Evolutionary conservation across 2,329 filamentous ascomycete genomes (phyloP), one percentile per base, ranked within the genome.

Genomic region (Botrytis medusae): DNA sequence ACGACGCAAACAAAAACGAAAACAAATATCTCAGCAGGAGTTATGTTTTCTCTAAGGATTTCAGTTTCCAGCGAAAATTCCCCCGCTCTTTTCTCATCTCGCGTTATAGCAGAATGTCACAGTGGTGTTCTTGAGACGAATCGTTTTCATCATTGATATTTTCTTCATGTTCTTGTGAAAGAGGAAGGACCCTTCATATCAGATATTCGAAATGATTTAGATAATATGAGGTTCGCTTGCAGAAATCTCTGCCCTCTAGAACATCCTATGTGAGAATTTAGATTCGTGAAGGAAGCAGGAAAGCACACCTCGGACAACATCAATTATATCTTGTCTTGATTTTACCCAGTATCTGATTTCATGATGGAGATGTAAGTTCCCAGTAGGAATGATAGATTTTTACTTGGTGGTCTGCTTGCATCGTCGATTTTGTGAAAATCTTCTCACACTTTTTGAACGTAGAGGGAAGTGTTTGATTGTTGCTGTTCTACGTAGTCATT

Each of bases 181-280:
- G 22, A 51, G 12, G 14, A 51, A 7, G 12, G 25, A 7, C 4
- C 0, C 0, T 25, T n/a, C 25, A 14, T 3, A 3, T n/a, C 0
- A 51, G 1, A 2, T 16, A n/a, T 1, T 2, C 25, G 5, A 14
- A 54, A 54, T 0, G 1, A 0, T 4, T 2, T n/a, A 2, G 12
- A n/a, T 16, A 2, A 16, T 54, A 7, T 16, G 12, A 1, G 29
- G 6, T 57, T 57, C 0, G 5, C 8, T 54, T 1, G 0, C 14
- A 57, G 6, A 54, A 16, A 57, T 9, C 6, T 32, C n/a, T 32
- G 1, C n/a, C 4, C 12, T 29, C 7, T 18, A 4, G n/a, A 18
- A 57, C 18, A 18, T 16, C 9, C 51, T 9, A 29, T 18, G 14
- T 57, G 7, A 18, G n/a, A 9, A 4, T 18, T 7, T 6, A 29